These are phyloP conservation scores for Papilionanthe hybrid DNA, from an alignment of 116 monocot genomes.

Conservation along the genomic window DNA sequence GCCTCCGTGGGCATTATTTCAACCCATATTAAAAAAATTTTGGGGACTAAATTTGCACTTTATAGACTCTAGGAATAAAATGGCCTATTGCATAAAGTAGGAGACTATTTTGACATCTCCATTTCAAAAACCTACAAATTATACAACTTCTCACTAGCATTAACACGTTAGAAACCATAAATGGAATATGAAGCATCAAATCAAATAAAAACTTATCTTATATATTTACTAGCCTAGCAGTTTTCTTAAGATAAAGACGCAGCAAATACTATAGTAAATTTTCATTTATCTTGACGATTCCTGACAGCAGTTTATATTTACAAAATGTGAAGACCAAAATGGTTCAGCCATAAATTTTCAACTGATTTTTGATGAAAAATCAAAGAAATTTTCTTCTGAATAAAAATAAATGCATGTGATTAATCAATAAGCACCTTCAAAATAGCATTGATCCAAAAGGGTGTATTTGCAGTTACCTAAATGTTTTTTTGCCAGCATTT, in stretches of 20 bases:
- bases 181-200: neutral
- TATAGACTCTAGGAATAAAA: no score
- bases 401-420: neutral
- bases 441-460: neutral
- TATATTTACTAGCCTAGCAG: neutral
- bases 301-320: neutral
- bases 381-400: neutral
- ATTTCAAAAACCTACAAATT: neutral
- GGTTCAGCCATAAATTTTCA: neutral
- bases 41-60: no score
- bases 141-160: neutral
- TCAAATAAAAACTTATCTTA: neutral
- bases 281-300: neutral
- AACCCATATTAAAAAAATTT: no score
- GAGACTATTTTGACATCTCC: no score
- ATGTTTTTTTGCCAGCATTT: neutral
- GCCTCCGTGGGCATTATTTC: no score
- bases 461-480: neutral
- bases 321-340: neutral
- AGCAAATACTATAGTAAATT: neutral
- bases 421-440: neutral
- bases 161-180: neutral
- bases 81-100: no score
- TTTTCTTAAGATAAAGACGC: neutral
- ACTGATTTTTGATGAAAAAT: neutral